Percentiles rank a stretch among this genome's conserved stretches.
These are phyloP conservation scores for Penicillium lagena DNA, from an alignment of 495 filamentous ascomycete genomes.

Conservation along the genomic window DNA sequence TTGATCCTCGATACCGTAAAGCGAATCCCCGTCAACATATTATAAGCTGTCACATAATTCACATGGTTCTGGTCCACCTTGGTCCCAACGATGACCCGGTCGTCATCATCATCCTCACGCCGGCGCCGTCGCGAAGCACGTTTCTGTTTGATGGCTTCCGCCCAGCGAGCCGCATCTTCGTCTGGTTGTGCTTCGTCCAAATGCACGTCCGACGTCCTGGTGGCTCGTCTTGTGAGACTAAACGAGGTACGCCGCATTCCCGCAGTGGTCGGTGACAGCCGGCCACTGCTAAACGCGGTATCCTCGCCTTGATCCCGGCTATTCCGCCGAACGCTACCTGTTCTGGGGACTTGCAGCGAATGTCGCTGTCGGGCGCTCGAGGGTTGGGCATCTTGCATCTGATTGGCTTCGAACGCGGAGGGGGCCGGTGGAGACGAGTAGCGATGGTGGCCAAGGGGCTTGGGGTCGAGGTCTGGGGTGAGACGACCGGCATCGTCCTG, in stretches of 20 bases:
- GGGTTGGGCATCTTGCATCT: constrained; percentile 37
- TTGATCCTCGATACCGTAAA: constrained; percentile 96
- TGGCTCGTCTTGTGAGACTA: constrained; percentile 70
- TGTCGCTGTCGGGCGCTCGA: constrained; percentile 70
- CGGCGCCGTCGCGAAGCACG: constrained; percentile 72
- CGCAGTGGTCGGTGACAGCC: constrained; percentile 72
- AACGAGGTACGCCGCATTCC: constrained; percentile 71
- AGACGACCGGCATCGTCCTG: constrained; percentile 32
- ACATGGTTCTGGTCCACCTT: constrained; percentile 97
- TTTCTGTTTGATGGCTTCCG: constrained; percentile 86
- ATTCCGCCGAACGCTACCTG: constrained; percentile 42
- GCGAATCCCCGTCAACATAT: constrained; percentile 98
- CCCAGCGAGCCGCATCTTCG: constrained; percentile 86
- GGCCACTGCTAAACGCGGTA: constrained; percentile 60
- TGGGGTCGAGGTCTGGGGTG: constrained; percentile 30
- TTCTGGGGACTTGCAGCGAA: constrained; percentile 77
- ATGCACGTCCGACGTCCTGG: constrained; percentile 76
- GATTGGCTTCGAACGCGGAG: constrained; percentile 32
- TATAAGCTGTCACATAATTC: constrained; percentile 98
- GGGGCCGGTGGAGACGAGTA: constrained; percentile 72
- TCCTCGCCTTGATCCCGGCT: constrained; percentile 58
- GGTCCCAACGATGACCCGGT: constrained; percentile 90
- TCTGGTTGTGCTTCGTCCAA: constrained; percentile 80
- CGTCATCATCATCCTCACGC: constrained; percentile 82
- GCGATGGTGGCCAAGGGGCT: constrained; percentile 48